Evolutionary conservation across 495 filamentous ascomycete genomes (phyloP).

Genomic region (Hypoxylon rickii): DNA sequence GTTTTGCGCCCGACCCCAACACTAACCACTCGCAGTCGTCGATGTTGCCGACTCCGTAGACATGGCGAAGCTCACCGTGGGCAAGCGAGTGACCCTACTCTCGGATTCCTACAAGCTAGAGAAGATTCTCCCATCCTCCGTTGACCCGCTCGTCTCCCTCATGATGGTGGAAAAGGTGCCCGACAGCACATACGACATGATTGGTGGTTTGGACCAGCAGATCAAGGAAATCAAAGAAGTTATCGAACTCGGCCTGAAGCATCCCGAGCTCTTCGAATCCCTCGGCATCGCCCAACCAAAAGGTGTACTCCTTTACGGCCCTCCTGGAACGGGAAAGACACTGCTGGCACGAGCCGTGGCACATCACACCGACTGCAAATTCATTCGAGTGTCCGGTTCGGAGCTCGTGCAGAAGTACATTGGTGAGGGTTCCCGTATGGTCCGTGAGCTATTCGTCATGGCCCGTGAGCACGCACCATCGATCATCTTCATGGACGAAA

Average conservation of each 20-base stretch:
- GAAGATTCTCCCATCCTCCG: constrained; percentile 95
- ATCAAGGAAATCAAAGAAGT: constrained; percentile 99
- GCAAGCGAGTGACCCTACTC: constrained; percentile 95
- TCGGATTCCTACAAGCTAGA: constrained; percentile 98
- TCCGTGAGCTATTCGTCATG: constrained; percentile 99
- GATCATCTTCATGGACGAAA: constrained; percentile 99
- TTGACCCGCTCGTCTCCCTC: constrained; percentile 98
- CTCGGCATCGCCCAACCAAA: constrained; percentile 98
- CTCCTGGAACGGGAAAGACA: constrained; percentile 96
- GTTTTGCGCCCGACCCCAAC: no score
- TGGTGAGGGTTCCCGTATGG: constrained; percentile 97
- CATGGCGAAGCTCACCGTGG: constrained; percentile 90
- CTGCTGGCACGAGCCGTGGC: constrained; percentile 93
- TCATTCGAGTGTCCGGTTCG: constrained; percentile 95
- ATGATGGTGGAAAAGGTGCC: constrained; percentile 99
- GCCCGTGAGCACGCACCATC: constrained; percentile 97
- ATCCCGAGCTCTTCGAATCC: constrained; percentile 97
- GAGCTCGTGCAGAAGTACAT: constrained; percentile 99
- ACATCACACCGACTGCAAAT: constrained; percentile 98
- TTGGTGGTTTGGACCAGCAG: constrained; percentile 96
- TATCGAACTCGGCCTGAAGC: constrained; percentile 97
- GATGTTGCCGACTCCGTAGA: constrained; percentile 95
- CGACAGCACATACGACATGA: constrained; percentile 99
- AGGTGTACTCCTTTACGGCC: constrained; percentile 95
- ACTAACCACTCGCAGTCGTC: constrained; percentile 68